phyloP scores from a whole-genome alignment of 2,329 filamentous ascomycete species.

The Domatiomyces globalis region DNA sequence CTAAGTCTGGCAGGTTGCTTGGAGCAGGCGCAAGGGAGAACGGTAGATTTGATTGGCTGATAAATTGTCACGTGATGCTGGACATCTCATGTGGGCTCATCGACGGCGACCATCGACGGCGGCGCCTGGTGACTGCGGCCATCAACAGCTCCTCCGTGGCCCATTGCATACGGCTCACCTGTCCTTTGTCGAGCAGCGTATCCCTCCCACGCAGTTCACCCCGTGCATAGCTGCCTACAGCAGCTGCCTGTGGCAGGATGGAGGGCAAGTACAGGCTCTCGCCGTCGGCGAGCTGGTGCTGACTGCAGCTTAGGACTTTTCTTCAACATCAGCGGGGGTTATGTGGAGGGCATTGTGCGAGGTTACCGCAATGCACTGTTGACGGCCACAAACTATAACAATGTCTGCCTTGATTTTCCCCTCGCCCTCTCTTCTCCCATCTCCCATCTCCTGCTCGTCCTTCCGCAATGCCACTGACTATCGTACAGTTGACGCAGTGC shows the following conservation, averaged over 20 bases:
- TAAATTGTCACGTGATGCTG: neutral
- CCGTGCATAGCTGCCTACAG: neutral
- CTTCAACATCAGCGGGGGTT: conserved; percentile 92
- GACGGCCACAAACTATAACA: conserved; percentile 80
- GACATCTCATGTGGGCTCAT: neutral
- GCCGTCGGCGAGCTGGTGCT: conserved; percentile 1
- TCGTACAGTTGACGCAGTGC: conserved; percentile 14
- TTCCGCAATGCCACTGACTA: neutral
- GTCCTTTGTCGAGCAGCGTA: neutral
- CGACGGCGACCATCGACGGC: neutral
- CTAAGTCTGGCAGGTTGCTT: no score
- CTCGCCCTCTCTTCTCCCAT: neutral
- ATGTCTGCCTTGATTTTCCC: conserved; percentile 2
- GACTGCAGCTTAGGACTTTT: conserved; percentile 49
- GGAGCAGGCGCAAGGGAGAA: no score
- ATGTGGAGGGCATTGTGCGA: conserved; percentile 88
- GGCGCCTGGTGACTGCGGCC: no score
- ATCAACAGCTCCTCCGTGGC: neutral
- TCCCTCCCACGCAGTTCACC: neutral
- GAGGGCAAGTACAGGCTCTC: conserved; percentile 8
- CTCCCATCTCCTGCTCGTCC: conserved; percentile 1
- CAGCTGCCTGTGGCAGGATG: conserved; percentile 4
- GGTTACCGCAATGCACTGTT: conserved; percentile 92
- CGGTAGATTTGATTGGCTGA: neutral
- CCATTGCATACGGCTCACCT: neutral